phyloP scores from a whole-genome alignment of 1,284 basidiomycete species.

The Cryptococcus sp. region DNA sequence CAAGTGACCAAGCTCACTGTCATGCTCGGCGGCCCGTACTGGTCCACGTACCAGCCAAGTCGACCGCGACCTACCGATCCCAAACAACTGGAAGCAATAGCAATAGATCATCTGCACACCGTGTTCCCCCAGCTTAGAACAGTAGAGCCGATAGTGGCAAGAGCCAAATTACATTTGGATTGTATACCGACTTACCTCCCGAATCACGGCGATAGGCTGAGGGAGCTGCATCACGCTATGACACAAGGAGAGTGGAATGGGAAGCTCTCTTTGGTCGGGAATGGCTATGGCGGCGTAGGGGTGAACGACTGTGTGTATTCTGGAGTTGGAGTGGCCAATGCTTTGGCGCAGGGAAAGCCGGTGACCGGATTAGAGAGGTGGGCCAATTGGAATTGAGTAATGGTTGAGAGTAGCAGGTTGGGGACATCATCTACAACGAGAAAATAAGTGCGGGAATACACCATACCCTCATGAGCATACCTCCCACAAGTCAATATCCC shows the following conservation, averaged over 20 bases:
- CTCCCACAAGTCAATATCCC: too few relatives aligned
- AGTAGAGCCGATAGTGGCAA: conserved; percentile 57
- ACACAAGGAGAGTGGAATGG: conserved; percentile 59
- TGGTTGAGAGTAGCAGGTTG: too few relatives aligned
- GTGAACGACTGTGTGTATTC: conserved; percentile 84
- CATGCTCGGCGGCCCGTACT: conserved; percentile 86
- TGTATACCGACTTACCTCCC: conserved; percentile 83
- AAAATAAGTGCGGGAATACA: too few relatives aligned
- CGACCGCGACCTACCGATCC: conserved; percentile 9
- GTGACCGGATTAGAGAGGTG: conserved; percentile 50
- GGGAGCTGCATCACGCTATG: conserved; percentile 61
- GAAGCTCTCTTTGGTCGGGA: conserved; percentile 74
- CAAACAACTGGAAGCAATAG: conserved; percentile 37
- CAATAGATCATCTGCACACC: conserved; percentile 56
- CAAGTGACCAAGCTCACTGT: conserved; percentile 71
- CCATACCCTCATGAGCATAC: too few relatives aligned
- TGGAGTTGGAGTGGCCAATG: conserved; percentile 58
- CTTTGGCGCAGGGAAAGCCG: conserved; percentile 19
- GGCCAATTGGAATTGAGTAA: conserved; percentile 17
- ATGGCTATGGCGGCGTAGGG: conserved; percentile 85
- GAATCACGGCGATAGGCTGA: conserved; percentile 72
- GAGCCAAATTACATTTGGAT: conserved; percentile 62
- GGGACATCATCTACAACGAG: too few relatives aligned
- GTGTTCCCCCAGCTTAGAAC: conserved; percentile 57
- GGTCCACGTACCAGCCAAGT: conserved; percentile 49